These are phyloP conservation scores for Citropsis articulata DNA, from an alignment of 345 rosid genomes.

Conservation along the genomic window DNA sequence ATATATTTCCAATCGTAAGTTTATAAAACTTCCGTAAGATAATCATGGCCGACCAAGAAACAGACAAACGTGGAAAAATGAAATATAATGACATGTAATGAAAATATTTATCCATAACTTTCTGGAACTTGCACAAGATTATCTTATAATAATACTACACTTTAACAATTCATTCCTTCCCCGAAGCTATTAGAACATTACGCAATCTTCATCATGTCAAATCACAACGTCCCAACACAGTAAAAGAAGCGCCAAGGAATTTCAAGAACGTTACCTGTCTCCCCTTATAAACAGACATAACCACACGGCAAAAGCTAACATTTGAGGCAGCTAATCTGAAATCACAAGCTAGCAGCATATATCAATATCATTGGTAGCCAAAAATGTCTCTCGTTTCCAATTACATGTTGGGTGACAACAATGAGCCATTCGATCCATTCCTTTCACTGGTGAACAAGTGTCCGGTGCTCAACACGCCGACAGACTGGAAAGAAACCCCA, in stretches of 20 bases:
- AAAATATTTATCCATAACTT: not conserved
- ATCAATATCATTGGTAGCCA: too few species aligned
- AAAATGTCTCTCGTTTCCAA: conserved; percentile 39
- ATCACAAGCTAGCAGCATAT: not conserved
- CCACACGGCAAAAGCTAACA: not conserved
- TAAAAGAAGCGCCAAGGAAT: conserved; percentile 28
- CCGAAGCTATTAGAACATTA: conserved; percentile 23
- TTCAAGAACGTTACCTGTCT: conserved; percentile 24
- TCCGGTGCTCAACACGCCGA: conserved; percentile 44
- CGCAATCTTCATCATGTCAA: not conserved
- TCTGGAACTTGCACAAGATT: not conserved
- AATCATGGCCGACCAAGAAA: not conserved
- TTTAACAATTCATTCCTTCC: not conserved
- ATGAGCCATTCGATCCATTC: conserved; percentile 44
- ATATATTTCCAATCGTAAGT: too few species aligned
- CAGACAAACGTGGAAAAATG: not conserved
- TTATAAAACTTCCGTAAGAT: not conserved
- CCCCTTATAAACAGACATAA: not conserved
- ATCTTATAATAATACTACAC: too few species aligned
- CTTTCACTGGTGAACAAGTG: conserved; percentile 46
- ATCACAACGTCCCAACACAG: not conserved
- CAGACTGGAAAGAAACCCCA: conserved; percentile 52
- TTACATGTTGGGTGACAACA: conserved; percentile 13
- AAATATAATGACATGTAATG: too few species aligned
- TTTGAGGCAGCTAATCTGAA: not conserved